Evolutionary conservation across 306 rosid genomes (phyloP).

Genomic region (Aeschynomene evenia): DNA sequence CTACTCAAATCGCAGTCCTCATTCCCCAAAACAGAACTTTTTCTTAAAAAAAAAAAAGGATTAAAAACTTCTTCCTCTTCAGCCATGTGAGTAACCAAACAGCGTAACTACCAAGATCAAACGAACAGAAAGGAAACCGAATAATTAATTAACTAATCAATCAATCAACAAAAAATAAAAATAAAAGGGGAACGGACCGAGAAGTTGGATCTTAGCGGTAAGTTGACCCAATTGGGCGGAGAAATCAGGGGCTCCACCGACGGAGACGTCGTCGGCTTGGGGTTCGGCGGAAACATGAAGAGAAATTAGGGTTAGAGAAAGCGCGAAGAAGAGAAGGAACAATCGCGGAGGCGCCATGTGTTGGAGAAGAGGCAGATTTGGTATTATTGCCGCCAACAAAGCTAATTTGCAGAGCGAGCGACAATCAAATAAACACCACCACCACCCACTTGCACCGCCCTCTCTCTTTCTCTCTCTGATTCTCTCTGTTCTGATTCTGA

Average conservation of each 20-base stretch:
- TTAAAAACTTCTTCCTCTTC: not conserved
- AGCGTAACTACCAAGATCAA: not conserved
- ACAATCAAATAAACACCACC: not conserved
- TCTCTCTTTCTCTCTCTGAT: too few relatives aligned
- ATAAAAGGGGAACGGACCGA: constrained; percentile 51
- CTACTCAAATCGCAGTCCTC: not conserved
- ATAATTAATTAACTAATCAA: not conserved
- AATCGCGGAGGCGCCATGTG: constrained; percentile 71
- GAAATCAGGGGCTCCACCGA: constrained; percentile 39
- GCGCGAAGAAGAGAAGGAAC: constrained; percentile 36
- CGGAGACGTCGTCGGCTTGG: constrained; percentile 39
- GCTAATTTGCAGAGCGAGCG: constrained; percentile 1
- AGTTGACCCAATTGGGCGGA: constrained; percentile 73
- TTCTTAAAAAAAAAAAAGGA: not conserved
- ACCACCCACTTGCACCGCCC: too few relatives aligned
- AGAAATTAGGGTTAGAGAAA: constrained; percentile 60
- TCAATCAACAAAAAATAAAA: not conserved
- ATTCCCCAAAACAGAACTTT: not conserved
- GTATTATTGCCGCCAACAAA: constrained; percentile 54
- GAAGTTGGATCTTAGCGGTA: constrained; percentile 66
- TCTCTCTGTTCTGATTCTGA: too few relatives aligned
- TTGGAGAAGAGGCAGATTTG: constrained; percentile 26
- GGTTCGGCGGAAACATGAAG: constrained; percentile 41
- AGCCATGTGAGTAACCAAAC: not conserved
- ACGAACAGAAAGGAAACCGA: not conserved